A percentile compares a stretch with the other conserved stretches of the same genome.
Conservation (phyloP, 2,329 filamentous ascomycete species). For the Colletotrichum camelliae region DNA sequence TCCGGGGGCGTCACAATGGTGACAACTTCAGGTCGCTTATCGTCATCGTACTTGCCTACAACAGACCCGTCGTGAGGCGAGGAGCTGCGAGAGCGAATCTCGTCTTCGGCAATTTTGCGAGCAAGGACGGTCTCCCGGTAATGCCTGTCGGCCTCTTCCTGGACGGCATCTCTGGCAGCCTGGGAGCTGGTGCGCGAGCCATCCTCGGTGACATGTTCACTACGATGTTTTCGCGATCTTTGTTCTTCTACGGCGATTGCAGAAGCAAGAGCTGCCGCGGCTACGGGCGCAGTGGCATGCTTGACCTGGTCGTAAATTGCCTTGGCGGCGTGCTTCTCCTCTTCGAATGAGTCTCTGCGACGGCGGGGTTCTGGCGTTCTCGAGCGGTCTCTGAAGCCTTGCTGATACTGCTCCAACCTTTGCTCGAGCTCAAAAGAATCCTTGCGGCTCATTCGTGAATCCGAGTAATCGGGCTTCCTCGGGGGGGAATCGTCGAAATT, state of each 20-base stretch:
- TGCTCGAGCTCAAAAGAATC: conserved; percentile 54
- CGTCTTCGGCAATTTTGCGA: conserved; percentile 57
- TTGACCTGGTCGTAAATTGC: conserved; percentile 50
- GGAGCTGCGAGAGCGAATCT: conserved; percentile 56
- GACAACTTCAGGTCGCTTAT: conserved; percentile 36
- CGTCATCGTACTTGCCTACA: conserved; percentile 56
- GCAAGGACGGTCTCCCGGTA: conserved; percentile 63
- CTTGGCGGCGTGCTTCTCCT: conserved; percentile 49
- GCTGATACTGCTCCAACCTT: conserved; percentile 32
- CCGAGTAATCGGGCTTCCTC: conserved; percentile 25
- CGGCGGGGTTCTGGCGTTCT: conserved; percentile 26
- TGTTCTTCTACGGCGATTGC: conserved; percentile 50
- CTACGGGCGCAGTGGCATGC: conserved; percentile 53
- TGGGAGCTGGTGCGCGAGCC: conserved; percentile 36
- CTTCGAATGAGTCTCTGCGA: conserved; percentile 29
- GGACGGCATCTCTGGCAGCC: conserved; percentile 48
- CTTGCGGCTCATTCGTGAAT: conserved; percentile 50
- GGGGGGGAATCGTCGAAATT: conserved; percentile 47
- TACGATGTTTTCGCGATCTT: conserved; percentile 35
- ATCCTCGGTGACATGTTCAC: conserved; percentile 36
- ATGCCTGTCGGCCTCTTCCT: conserved; percentile 62
- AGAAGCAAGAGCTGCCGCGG: conserved; percentile 50
- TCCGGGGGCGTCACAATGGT: conserved; percentile 62
- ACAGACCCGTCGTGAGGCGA: conserved; percentile 59
- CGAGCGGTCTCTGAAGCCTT: conserved; percentile 25